These are phyloP conservation scores for Casuarina glauca DNA, from an alignment of 306 rosid species.

Conservation along the genomic window DNA sequence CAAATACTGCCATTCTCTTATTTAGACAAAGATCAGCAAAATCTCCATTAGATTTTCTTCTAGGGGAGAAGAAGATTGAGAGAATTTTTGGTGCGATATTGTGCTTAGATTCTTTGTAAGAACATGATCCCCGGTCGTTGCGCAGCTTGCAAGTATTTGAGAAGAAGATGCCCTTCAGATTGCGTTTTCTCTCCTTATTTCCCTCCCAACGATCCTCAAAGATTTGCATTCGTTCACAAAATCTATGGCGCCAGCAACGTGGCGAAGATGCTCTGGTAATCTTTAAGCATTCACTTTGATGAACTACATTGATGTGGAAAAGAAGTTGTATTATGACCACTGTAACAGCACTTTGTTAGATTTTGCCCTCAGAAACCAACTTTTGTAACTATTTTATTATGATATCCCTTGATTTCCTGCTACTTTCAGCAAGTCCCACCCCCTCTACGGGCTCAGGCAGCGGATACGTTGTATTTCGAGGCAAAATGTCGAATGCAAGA, in stretches of 20 bases:
- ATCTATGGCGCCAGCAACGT: conserved; percentile 78
- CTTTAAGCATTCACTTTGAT: background rate
- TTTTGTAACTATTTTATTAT: background rate
- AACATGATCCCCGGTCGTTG: conserved; percentile 43
- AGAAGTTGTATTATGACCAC: too few relatives aligned
- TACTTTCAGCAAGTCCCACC: conserved; percentile 50
- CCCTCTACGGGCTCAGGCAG: conserved; percentile 51
- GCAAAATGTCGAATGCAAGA: conserved; percentile 61
- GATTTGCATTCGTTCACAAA: conserved; percentile 67
- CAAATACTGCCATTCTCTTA: conserved; percentile 2
- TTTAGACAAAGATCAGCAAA: conserved; percentile 7
- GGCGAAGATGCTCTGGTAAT: conserved; percentile 73
- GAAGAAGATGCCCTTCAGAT: conserved; percentile 65
- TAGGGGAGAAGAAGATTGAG: conserved; percentile 18
- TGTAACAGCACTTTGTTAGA: too few relatives aligned
- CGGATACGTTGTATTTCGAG: conserved; percentile 52
- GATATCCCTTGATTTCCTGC: background rate
- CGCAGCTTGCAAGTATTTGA: conserved; percentile 78
- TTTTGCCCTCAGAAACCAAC: too few relatives aligned
- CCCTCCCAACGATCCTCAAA: conserved; percentile 70
- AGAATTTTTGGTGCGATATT: conserved; percentile 31
- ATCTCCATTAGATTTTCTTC: conserved; percentile 35
- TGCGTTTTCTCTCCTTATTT: conserved; percentile 77
- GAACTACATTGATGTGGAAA: background rate
- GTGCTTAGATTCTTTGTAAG: conserved; percentile 24